These are phyloP conservation scores for Kluyveromyces aestuarii DNA, from an alignment of 805 yeast genomes.

Conservation along the genomic window DNA sequence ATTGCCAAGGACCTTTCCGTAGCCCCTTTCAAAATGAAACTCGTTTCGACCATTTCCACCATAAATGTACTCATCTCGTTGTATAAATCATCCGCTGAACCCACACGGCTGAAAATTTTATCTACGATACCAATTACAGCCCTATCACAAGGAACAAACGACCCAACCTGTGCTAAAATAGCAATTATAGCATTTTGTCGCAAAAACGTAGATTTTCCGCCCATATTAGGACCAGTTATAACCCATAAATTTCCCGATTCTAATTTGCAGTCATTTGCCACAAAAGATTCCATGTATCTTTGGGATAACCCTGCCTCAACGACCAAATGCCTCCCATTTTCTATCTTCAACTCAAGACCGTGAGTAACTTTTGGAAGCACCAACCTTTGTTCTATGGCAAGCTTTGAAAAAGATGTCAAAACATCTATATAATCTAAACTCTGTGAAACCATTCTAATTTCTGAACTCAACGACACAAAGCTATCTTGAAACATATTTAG, in stretches of 20 bases:
- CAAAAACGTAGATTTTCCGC: conserved; percentile 71
- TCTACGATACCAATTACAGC: conserved; percentile 70
- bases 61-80: conserved; percentile 81
- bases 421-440: conserved; percentile 63
- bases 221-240: conserved; percentile 89
- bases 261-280: conserved; percentile 26
- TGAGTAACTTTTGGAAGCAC: conserved; percentile 56
- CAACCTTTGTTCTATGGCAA: conserved; percentile 61
- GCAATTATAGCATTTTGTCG: conserved; percentile 64
- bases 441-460: conserved; percentile 42
- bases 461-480: conserved; percentile 36
- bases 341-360: conserved; percentile 39
- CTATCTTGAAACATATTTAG: conserved; percentile 39
- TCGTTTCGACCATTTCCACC: conserved; percentile 88
- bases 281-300: conserved; percentile 31
- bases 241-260: conserved; percentile 36
- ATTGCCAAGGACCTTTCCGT: conserved; percentile 63
- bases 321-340: conserved; percentile 72
- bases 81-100: conserved; percentile 75
- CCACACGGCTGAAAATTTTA: conserved; percentile 68
- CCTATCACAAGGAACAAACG: conserved; percentile 55
- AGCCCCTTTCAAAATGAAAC: conserved; percentile 55
- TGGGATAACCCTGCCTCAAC: conserved; percentile 66
- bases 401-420: conserved; percentile 56
- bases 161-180: conserved; percentile 66